These are phyloP conservation scores for Tausonia pullulans DNA, from an alignment of 1,284 basidiomycete species.

Conservation along the genomic window DNA sequence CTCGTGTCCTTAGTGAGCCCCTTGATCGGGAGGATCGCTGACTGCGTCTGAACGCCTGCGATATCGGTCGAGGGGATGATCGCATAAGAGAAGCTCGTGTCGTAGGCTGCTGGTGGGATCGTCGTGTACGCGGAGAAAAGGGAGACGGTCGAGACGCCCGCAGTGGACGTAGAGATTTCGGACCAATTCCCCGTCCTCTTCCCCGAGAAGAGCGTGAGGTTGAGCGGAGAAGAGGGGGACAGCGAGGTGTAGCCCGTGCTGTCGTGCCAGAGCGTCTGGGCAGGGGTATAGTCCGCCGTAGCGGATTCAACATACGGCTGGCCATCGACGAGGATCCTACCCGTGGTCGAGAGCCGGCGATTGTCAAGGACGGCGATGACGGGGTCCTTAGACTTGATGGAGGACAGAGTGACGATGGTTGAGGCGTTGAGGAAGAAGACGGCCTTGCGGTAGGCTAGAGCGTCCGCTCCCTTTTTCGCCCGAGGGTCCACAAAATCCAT, in stretches of 20 bases:
- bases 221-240: slow-evolving; percentile 24
- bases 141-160: slow-evolving; percentile 43
- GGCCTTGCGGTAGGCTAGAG: slow-evolving; percentile 50
- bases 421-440: slow-evolving; percentile 59
- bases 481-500: slow-evolving; percentile 41
- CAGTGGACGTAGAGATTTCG: slow-evolving; percentile 49
- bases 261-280: slow-evolving; percentile 23
- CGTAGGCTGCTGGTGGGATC: slow-evolving; percentile 1
- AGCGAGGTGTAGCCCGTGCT: slow-evolving; percentile 23
- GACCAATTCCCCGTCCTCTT: slow-evolving; percentile 49
- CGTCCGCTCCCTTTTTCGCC: no score
- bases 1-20: slow-evolving; percentile 25
- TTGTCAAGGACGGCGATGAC: slow-evolving; percentile 57
- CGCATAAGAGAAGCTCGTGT: slow-evolving; percentile 41
- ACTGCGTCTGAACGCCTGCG: not conserved
- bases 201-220: slow-evolving; percentile 40
- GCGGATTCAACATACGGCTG: not conserved
- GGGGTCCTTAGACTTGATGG: slow-evolving; percentile 38
- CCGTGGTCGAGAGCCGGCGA: slow-evolving; percentile 35
- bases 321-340: slow-evolving; percentile 41
- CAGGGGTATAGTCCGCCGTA: slow-evolving; percentile 5
- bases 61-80: slow-evolving; percentile 41
- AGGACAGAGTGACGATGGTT: slow-evolving; percentile 49
- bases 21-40: slow-evolving; percentile 28
- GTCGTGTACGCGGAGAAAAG: slow-evolving; percentile 48